Conservation (phyloP, 441 rosid genomes). For the Jatropha multifida region DNA sequence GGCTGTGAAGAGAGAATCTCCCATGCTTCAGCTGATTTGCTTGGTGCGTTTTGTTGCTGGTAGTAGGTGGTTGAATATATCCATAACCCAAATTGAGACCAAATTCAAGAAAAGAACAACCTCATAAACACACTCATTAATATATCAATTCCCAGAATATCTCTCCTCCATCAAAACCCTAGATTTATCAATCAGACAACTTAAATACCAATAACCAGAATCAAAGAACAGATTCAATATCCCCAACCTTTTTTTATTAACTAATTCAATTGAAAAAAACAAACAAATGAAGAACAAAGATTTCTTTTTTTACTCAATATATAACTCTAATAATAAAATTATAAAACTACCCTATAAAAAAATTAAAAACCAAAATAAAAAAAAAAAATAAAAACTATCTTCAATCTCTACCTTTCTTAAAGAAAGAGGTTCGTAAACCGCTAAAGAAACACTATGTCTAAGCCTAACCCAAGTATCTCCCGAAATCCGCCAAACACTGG, state of each 20-base stretch:
- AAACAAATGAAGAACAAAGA: background rate
- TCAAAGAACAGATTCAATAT: background rate
- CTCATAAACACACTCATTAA: slow-evolving; percentile 40
- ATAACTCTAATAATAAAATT: no score
- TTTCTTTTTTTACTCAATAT: no score
- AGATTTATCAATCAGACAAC: slow-evolving; percentile 30
- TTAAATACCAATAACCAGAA: slow-evolving; percentile 20
- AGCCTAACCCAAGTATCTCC: slow-evolving; percentile 56
- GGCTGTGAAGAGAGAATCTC: slow-evolving; percentile 60
- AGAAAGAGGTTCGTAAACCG: slow-evolving; percentile 31
- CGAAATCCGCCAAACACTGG: slow-evolving; percentile 61
- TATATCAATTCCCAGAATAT: slow-evolving; percentile 42
- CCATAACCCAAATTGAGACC: background rate
- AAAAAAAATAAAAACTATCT: slow-evolving; percentile 25
- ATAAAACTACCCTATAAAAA: background rate
- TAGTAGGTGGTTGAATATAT: background rate
- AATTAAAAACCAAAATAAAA: no score
- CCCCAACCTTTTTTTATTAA: background rate
- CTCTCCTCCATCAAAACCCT: slow-evolving; percentile 52
- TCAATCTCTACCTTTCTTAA: slow-evolving; percentile 35
- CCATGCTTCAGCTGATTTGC: slow-evolving; percentile 40
- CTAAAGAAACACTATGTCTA: slow-evolving; percentile 52
- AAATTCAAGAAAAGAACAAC: slow-evolving; percentile 23
- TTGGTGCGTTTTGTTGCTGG: slow-evolving; percentile 1
- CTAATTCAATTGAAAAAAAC: background rate